phyloP scores from a whole-genome alignment of 805 yeast genomes.

The Metschnikowia sp. region DNA sequence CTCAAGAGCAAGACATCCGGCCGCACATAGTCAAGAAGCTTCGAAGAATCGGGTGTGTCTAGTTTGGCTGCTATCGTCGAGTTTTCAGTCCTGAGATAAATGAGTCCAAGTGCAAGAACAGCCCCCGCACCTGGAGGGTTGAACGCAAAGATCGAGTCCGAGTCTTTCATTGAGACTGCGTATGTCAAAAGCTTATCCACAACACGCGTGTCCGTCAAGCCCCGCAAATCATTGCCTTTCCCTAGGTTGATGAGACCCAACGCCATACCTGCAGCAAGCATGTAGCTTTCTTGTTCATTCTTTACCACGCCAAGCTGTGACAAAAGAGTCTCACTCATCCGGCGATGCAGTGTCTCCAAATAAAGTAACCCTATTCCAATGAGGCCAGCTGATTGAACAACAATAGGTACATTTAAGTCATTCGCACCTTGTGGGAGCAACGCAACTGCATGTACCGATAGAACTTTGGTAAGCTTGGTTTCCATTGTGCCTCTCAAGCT shows the following conservation, averaged over 20 bases:
- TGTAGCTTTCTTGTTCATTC: slow-evolving; percentile 71
- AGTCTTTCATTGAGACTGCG: slow-evolving; percentile 60
- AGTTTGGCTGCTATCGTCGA: slow-evolving; percentile 57
- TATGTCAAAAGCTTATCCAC: slow-evolving; percentile 56
- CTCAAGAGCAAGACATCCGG: slow-evolving; percentile 75
- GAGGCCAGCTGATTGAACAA: slow-evolving; percentile 89
- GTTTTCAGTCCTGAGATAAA: slow-evolving; percentile 68
- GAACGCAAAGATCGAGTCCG: slow-evolving; percentile 52
- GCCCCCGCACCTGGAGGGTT: slow-evolving; percentile 75
- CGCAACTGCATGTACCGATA: slow-evolving; percentile 91
- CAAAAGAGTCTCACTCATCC: slow-evolving; percentile 78
- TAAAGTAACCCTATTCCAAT: slow-evolving; percentile 87
- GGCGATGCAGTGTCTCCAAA: slow-evolving; percentile 70
- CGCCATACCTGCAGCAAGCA: slow-evolving; percentile 85
- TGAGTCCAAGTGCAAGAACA: slow-evolving; percentile 67
- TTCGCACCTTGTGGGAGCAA: slow-evolving; percentile 87
- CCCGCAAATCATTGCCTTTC: slow-evolving; percentile 58
- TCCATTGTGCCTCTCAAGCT: slow-evolving; percentile 82
- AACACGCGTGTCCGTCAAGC: slow-evolving; percentile 59
- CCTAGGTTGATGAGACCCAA: slow-evolving; percentile 84
- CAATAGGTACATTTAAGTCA: slow-evolving; percentile 75
- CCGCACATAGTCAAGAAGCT: slow-evolving; percentile 63
- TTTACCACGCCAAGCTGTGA: slow-evolving; percentile 65
- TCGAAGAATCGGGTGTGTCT: slow-evolving; percentile 55
- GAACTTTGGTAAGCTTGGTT: slow-evolving; percentile 79